These are phyloP conservation scores for Kuraishia floccosa DNA, from an alignment of 805 yeast species.

Conservation along the genomic window DNA sequence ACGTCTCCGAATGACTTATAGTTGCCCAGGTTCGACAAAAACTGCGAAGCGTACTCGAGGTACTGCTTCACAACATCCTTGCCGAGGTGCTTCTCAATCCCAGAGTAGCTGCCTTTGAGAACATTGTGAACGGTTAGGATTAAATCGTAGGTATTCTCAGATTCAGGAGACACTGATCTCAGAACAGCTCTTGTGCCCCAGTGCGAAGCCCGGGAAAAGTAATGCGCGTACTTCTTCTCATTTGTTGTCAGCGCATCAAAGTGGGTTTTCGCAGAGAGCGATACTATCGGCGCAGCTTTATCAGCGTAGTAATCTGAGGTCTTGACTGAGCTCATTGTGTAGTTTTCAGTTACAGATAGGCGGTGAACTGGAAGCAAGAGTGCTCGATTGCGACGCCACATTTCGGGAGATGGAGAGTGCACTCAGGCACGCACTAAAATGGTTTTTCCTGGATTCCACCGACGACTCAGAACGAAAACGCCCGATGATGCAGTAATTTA, in stretches of 20 bases:
- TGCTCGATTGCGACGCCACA: too few species aligned
- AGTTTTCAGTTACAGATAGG: too few species aligned
- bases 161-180: conserved; percentile 74
- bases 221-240: conserved; percentile 71
- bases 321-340: too few species aligned
- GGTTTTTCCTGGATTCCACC: too few species aligned
- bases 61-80: conserved; percentile 30
- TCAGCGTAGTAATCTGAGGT: conserved; percentile 28
- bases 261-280: conserved; percentile 56
- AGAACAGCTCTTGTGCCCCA: conserved; percentile 73
- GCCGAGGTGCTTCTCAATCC: conserved; percentile 19
- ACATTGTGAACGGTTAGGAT: conserved; percentile 47
- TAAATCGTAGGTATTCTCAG: conserved; percentile 65
- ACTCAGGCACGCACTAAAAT: too few species aligned
- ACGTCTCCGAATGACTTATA: conserved; percentile 84
- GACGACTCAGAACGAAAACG: too few species aligned
- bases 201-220: conserved; percentile 73
- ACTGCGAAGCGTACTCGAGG: conserved; percentile 68
- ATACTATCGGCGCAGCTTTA: conserved; percentile 56
- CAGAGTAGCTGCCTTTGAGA: conserved; percentile 34
- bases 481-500: too few species aligned
- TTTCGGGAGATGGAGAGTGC: too few species aligned
- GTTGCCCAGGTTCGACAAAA: conserved; percentile 64
- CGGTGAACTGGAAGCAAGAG: too few species aligned
- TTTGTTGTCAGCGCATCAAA: conserved; percentile 51